Evolutionary conservation across 768 basidiomycete genomes (phyloP), one percentile per base, ranked within the genome.

Genomic region (Dacryopinax primogenitus): DNA sequence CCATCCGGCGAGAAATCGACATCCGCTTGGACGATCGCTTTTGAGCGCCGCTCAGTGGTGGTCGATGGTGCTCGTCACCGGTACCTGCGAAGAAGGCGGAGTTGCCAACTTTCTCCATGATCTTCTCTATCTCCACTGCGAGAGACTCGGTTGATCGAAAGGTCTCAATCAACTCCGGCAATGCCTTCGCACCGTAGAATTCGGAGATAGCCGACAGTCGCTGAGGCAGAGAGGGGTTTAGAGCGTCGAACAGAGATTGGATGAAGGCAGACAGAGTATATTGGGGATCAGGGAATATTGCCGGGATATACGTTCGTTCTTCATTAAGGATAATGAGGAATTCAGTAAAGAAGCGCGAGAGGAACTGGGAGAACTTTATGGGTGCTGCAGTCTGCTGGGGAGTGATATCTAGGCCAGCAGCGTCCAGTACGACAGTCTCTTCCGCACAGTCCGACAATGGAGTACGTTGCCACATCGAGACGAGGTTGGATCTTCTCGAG

Each of bases 241-340:
- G 82, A 9, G 84, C 79, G 21, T 87, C 86, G 39, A 97, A 77
- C 15, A 86, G 88, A 18, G 89, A 87, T 18, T 86, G 86, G 66
- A 97, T 86, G 71, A 97, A 86, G 33, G 84, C 79, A 1, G 92
- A 87, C 13, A 96, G 80, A 0, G 88, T 88, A 33, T 77, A 73
- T 62, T 83, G 80, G 7, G 92, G 88, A 71, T 95, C 86, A 0
- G 92, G 90, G 74, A 97, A 97, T 70, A 98, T 92, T 30, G 83
- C 80, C 1, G 88, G 85, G 66, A 95, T 85, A 33, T 85, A 83
- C 1, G 79, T 77, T 39, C 86, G 81, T 74, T 97, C 93, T 12
- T 81, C 79, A 36, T 84, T 81, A 2, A 98, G 77, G 36, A 88
- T 76, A 1, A 79, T 67, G 34, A 87, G 73, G 66, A 97, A 85